Percentiles rank a stretch among this genome's conserved stretches.
Evolutionary conservation across 2,329 filamentous ascomycete genomes (phyloP).

Genomic region (Aspergillus piperis): DNA sequence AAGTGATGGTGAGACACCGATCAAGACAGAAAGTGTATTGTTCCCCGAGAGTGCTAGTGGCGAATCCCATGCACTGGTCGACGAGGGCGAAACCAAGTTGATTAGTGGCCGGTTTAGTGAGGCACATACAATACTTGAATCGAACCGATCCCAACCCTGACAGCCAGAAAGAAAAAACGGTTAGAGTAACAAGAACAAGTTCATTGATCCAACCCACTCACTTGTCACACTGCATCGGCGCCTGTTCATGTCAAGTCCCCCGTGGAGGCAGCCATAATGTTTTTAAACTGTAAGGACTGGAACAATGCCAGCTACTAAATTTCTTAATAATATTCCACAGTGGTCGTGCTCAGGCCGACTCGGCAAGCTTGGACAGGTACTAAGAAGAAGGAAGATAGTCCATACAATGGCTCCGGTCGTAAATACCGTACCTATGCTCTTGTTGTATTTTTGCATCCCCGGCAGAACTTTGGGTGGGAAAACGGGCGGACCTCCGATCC

Average conservation of each 20-base stretch:
- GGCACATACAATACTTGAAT: neutral
- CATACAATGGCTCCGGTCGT: neutral
- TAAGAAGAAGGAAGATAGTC: neutral
- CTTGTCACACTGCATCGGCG: neutral
- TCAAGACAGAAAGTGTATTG: neutral
- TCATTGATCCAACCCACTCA: neutral
- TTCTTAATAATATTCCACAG: neutral
- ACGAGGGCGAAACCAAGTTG: neutral
- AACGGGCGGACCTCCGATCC: constrained; percentile 15
- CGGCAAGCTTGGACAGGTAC: neutral
- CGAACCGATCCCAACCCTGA: neutral
- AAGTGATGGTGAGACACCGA: neutral
- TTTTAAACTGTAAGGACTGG: neutral
- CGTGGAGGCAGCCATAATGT: neutral
- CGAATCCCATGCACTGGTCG: constrained; percentile 1
- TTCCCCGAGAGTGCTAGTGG: neutral
- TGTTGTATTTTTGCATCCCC: constrained; percentile 10
- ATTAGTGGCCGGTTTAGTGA: neutral
- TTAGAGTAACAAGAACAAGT: neutral
- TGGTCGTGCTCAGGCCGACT: neutral
- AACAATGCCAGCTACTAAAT: neutral
- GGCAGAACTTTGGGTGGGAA: constrained; percentile 3
- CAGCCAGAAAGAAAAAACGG: neutral
- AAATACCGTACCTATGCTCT: constrained; percentile 1
- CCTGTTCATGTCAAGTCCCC: neutral